Evolutionary conservation across 805 yeast species (phyloP), one percentile per base, ranked within the genome.

Genomic region (Candida krabiensis): DNA sequence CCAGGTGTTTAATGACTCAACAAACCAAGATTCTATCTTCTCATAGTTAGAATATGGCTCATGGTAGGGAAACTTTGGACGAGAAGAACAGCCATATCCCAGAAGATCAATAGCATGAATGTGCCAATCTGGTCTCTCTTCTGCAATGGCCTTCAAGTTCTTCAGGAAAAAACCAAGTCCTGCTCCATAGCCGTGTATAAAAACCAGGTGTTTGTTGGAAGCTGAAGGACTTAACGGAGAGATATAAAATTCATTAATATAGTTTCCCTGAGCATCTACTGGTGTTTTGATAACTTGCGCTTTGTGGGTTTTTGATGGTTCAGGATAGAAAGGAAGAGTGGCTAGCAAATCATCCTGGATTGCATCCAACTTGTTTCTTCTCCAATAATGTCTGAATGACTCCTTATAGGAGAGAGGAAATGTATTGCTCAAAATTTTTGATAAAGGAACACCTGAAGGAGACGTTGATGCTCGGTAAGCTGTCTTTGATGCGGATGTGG

Each of bases 131-230:
- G 73, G 65, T 17, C 61, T 50, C 39, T 50, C 19, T 11, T 39
- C 28, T 0, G 64, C 55, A 15, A 57, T 21, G 9, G 45, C 44
- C 31, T 73, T 75, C 47, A 86, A 77, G 55, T 86, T 91, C 44
- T 83, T 77, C 53, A 82, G 75, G 51, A 79, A 91, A 38, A 88
- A 80, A 18, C 95, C 91, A 11, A 89, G 74, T 1, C 95, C 86
- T 0, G 98, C 96, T 2, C 96, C 96, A 56, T 88, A 89, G 0
- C 99, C 99, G 61, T 91, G 99, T 4, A 93, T 64, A 44, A 91
- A 61, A 2, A 93, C 87, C 17, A 89, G 60, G 60, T 80, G 86
- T 38, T 60, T 63, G 18, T 45, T 48, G 5, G 46, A 38, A 5
- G 18, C 19, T 26, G 27, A 1, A 23, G 34, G 19, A 32, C 40